A percentile compares a stretch with the other conserved stretches of the same genome.
These are phyloP conservation scores for Sugiyamaella floridensis DNA, from an alignment of 805 yeast species.

Conservation along the genomic window DNA sequence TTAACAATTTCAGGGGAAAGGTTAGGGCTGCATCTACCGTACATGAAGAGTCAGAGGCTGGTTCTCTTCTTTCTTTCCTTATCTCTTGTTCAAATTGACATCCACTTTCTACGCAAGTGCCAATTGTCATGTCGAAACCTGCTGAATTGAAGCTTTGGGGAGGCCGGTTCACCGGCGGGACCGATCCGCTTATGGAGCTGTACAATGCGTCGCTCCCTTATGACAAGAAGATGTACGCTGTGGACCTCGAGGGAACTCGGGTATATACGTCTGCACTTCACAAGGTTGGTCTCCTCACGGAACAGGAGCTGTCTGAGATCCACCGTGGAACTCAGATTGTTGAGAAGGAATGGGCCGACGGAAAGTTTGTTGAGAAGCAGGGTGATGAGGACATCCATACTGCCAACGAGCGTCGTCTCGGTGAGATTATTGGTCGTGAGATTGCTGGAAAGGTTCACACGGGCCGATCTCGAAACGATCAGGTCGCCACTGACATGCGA, in stretches of 20 bases:
- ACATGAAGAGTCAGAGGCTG: not conserved
- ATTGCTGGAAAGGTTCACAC: constrained; percentile 98
- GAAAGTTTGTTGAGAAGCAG: constrained; percentile 61
- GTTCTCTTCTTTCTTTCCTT: not conserved
- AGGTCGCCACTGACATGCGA: constrained; percentile 98
- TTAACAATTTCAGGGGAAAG: not conserved
- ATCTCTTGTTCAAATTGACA: not conserved
- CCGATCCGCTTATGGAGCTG: constrained; percentile 95
- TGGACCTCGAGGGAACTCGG: constrained; percentile 88
- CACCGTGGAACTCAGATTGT: constrained; percentile 74
- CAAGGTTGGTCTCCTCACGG: constrained; percentile 67
- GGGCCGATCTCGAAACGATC: constrained; percentile 98
- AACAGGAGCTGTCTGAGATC: constrained; percentile 68
- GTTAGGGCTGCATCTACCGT: not conserved
- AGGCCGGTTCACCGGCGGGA: constrained; percentile 91
- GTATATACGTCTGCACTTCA: constrained; percentile 84
- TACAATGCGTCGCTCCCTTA: constrained; percentile 96
- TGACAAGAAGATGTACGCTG: constrained; percentile 89
- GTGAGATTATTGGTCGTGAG: constrained; percentile 87
- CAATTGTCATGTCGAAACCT: constrained; percentile 9
- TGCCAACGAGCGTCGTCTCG: constrained; percentile 95
- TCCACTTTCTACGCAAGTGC: not conserved
- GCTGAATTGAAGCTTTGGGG: constrained; percentile 88
- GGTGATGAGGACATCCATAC: constrained; percentile 99
- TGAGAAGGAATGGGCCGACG: constrained; percentile 72